phyloP scores from a whole-genome alignment of 2,329 filamentous ascomycete genomes.

The Exophiala sp. region DNA sequence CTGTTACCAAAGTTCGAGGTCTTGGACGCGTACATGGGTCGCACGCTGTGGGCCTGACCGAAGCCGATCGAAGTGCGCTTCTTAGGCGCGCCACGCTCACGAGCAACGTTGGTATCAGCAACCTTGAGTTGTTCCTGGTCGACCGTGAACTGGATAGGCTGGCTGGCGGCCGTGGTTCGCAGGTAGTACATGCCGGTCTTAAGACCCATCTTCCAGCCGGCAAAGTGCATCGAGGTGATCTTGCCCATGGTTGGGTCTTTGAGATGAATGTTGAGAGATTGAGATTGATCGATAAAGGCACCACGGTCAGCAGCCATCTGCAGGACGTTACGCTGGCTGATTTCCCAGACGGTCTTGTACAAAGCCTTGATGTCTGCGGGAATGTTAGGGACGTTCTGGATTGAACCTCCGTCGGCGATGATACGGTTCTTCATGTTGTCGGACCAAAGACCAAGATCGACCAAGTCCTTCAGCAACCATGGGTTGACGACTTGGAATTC shows the following conservation, averaged over 20 bases:
- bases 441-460: slow-evolving; percentile 97
- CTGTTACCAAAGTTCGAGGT: slow-evolving; percentile 31
- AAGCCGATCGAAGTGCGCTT: slow-evolving; percentile 66
- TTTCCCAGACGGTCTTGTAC: slow-evolving; percentile 99
- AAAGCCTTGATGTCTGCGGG: slow-evolving; percentile 91
- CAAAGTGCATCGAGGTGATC: slow-evolving; percentile 99
- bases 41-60: slow-evolving; percentile 60
- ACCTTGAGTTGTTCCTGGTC: slow-evolving; percentile 93
- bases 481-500: slow-evolving; percentile 99
- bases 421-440: slow-evolving; percentile 99
- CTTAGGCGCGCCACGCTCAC: slow-evolving; percentile 51
- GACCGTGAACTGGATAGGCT: slow-evolving; percentile 98
- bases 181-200: slow-evolving; percentile 99
- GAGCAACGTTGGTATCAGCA: slow-evolving; percentile 73
- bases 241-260: slow-evolving; percentile 99
- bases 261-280: slow-evolving; percentile 99
- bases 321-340: slow-evolving; percentile 89
- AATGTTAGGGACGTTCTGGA: slow-evolving; percentile 96
- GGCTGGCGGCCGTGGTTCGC: slow-evolving; percentile 92
- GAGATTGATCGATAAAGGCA: slow-evolving; percentile 97
- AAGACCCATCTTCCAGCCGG: slow-evolving; percentile 97
- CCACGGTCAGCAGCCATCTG: slow-evolving; percentile 98
- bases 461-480: slow-evolving; percentile 95
- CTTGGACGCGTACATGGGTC: slow-evolving; percentile 63
- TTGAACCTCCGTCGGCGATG: slow-evolving; percentile 91